Conservation (phyloP, 345 rosid genomes). For the Angophora floribunda region DNA sequence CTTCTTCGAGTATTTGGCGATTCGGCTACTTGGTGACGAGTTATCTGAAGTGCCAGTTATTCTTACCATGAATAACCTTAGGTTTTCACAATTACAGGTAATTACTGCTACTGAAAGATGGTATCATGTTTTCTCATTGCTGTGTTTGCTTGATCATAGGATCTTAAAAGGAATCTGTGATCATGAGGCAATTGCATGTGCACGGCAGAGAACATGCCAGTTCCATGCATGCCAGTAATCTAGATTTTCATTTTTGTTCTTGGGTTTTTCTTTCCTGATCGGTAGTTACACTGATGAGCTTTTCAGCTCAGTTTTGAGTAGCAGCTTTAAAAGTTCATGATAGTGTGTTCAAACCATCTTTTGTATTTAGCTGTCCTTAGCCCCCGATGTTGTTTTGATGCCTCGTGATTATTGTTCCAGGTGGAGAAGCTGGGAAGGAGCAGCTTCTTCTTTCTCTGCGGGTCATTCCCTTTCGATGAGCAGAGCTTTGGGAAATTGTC, state of each 20-base stretch:
- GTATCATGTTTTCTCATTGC: not conserved
- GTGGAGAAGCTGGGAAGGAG: slow-evolving; percentile 74
- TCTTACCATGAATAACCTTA: slow-evolving; percentile 70
- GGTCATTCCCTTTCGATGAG: slow-evolving; percentile 65
- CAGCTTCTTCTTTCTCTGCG: slow-evolving; percentile 69
- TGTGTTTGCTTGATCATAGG: not conserved
- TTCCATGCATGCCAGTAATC: not conserved
- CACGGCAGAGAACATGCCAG: not conserved
- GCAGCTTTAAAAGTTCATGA: not conserved
- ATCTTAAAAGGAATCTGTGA: not conserved
- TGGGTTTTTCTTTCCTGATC: not conserved
- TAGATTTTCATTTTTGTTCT: not conserved
- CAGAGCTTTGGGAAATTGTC: slow-evolving; percentile 49
- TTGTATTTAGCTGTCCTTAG: not conserved
- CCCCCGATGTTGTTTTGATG: not conserved
- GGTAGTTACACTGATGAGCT: not conserved
- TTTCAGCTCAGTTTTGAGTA: not conserved
- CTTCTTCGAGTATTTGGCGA: slow-evolving; percentile 68
- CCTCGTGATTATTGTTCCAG: slow-evolving; percentile 15
- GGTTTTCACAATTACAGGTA: slow-evolving; percentile 72
- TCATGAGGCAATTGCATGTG: not conserved
- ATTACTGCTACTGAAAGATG: not conserved
- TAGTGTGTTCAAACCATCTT: not conserved
- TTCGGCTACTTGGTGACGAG: slow-evolving; percentile 48
- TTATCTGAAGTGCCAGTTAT: slow-evolving; percentile 42